Evolutionary conservation across 371 early-diverging fungal species (phyloP).

Genomic region (Lichtheimia corymbifera): DNA sequence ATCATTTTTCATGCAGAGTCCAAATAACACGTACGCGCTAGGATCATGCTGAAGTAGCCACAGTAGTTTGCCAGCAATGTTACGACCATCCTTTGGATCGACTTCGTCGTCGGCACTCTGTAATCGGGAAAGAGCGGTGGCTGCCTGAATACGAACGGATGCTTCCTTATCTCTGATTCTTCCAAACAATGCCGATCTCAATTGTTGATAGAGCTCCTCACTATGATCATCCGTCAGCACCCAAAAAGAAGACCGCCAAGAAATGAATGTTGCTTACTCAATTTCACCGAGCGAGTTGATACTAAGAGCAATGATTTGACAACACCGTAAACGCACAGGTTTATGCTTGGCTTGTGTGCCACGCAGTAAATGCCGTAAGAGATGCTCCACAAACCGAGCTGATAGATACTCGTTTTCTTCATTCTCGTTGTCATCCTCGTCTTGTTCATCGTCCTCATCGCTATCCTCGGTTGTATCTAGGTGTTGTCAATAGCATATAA

Average conservation of each 20-base stretch:
- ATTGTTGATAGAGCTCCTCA: constrained; percentile 73
- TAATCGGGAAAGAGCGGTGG: constrained; percentile 75
- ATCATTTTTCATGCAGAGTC: neutral
- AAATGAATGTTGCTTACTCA: constrained; percentile 54
- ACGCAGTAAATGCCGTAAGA: constrained; percentile 69
- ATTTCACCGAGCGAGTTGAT: constrained; percentile 79
- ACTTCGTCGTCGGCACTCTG: constrained; percentile 63
- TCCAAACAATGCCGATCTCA: constrained; percentile 67
- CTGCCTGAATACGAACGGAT: constrained; percentile 78
- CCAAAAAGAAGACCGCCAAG: neutral
- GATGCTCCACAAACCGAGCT: constrained; percentile 70
- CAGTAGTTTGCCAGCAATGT: constrained; percentile 66
- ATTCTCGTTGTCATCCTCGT: constrained; percentile 30
- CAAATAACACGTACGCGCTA: constrained; percentile 59
- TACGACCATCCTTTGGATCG: constrained; percentile 57
- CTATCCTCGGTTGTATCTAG: too few relatives aligned
- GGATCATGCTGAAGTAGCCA: constrained; percentile 73
- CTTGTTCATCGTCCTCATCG: constrained; percentile 19
- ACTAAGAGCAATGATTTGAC: constrained; percentile 77
- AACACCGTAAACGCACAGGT: constrained; percentile 74
- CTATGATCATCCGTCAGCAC: constrained; percentile 27
- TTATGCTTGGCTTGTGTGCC: constrained; percentile 79
- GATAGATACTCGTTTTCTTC: constrained; percentile 59
- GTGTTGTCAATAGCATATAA: too few relatives aligned
- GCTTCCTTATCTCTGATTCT: constrained; percentile 84